Percentiles rank a stretch among this genome's conserved stretches.
Conservation (phyloP, 805 yeast species). For the Teunomyces funiuensis region DNA sequence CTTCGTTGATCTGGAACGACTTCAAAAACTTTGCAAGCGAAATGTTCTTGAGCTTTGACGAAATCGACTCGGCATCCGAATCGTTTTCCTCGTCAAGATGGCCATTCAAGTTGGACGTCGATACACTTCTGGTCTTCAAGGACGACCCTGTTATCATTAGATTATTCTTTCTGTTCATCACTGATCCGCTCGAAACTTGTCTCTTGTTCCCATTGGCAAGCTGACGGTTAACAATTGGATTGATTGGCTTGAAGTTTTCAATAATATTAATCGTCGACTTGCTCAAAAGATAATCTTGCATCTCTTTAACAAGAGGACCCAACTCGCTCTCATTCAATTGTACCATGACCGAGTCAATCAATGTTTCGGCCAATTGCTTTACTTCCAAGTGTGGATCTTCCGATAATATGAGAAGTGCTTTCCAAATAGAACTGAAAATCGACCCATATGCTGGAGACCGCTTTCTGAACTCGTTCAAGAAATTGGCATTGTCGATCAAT, state of each 20-base stretch:
- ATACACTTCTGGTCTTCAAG: constrained; percentile 28
- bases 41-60: constrained; percentile 33
- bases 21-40: constrained; percentile 36
- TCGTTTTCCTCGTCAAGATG: constrained; percentile 9
- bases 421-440: constrained; percentile 83
- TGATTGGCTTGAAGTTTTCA: constrained; percentile 40
- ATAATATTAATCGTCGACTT: constrained; percentile 43
- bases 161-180: constrained; percentile 22
- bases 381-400: constrained; percentile 90
- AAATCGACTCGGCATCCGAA: constrained; percentile 30
- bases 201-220: constrained; percentile 19
- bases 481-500: constrained; percentile 58
- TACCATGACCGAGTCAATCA: constrained; percentile 70
- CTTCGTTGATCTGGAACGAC: constrained; percentile 40
- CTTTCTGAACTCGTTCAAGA: constrained; percentile 62
- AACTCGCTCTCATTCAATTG: constrained; percentile 65
- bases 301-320: constrained; percentile 60
- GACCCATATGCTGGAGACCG: constrained; percentile 84
- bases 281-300: constrained; percentile 63
- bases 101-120: constrained; percentile 20
- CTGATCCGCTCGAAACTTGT: constrained; percentile 26
- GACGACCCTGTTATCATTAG: constrained; percentile 30
- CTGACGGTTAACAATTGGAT: constrained; percentile 36
- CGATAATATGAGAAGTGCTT: constrained; percentile 71
- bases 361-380: constrained; percentile 63